phyloP scores from a whole-genome alignment of 495 filamentous ascomycete genomes.

The Durotheca rogersii region DNA sequence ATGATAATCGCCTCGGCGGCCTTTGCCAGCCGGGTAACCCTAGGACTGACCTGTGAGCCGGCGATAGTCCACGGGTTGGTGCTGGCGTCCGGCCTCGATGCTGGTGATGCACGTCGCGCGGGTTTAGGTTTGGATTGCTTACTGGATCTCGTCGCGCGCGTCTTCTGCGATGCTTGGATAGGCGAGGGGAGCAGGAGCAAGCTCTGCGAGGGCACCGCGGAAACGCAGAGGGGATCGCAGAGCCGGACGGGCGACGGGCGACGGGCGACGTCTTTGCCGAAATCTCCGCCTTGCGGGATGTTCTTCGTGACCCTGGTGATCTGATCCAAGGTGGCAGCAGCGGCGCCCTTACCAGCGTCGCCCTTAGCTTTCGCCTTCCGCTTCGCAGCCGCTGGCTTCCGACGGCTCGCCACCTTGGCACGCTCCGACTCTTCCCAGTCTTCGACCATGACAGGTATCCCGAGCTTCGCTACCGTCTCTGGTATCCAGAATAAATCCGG shows the following conservation, averaged over 20 bases:
- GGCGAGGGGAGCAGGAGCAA: slow-evolving; percentile 1
- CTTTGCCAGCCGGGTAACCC: slow-evolving; percentile 26
- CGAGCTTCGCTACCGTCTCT: slow-evolving; percentile 66
- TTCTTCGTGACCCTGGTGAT: slow-evolving; percentile 45
- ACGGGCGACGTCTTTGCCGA: slow-evolving; percentile 2
- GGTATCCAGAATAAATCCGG: slow-evolving; percentile 74
- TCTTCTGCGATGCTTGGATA: slow-evolving; percentile 15
- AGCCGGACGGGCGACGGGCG: slow-evolving; percentile 1
- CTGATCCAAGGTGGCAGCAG: slow-evolving; percentile 36
- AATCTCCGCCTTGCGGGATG: slow-evolving; percentile 1
- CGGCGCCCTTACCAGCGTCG: slow-evolving; percentile 30
- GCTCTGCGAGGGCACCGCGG: slow-evolving; percentile 6
- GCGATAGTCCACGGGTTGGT: slow-evolving; percentile 49
- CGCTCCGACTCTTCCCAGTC: slow-evolving; percentile 70
- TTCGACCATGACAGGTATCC: slow-evolving; percentile 70
- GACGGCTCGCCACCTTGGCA: slow-evolving; percentile 42
- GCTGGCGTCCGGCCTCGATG: slow-evolving; percentile 25
- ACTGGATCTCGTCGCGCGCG: slow-evolving; percentile 30
- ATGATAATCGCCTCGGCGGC: slow-evolving; percentile 42
- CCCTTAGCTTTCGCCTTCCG: slow-evolving; percentile 30
- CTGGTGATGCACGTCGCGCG: slow-evolving; percentile 19
- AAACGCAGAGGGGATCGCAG: background rate
- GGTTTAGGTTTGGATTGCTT: slow-evolving; percentile 37
- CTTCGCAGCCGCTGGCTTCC: slow-evolving; percentile 32
- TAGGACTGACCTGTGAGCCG: slow-evolving; percentile 41